Evolutionary conservation across 2,329 filamentous ascomycete species (phyloP).

Genomic region (Cladosporium sp.): DNA sequence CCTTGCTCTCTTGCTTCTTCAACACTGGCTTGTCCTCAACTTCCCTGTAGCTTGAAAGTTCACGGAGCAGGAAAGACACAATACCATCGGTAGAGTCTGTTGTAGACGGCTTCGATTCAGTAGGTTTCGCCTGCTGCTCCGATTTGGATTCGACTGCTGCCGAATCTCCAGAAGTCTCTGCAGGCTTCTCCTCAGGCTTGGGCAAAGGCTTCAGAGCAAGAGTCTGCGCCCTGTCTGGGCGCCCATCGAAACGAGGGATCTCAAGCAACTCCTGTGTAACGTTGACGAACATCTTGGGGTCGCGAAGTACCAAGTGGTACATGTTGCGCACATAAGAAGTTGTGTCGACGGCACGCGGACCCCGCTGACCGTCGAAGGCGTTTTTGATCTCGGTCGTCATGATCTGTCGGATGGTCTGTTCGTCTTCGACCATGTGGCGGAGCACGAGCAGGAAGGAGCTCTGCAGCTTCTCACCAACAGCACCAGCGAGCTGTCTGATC

Average conservation of each 20-base stretch:
- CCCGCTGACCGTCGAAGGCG: slow-evolving; percentile 61
- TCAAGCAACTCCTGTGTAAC: slow-evolving; percentile 83
- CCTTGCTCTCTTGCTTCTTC: slow-evolving; percentile 45
- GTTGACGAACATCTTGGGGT: slow-evolving; percentile 82
- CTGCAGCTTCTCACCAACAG: slow-evolving; percentile 73
- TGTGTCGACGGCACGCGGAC: slow-evolving; percentile 62
- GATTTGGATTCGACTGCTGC: slow-evolving; percentile 14
- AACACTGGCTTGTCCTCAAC: slow-evolving; percentile 78
- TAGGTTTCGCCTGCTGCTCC: slow-evolving; percentile 60
- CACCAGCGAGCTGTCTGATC: slow-evolving; percentile 85
- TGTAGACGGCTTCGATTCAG: slow-evolving; percentile 76
- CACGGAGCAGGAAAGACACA: slow-evolving; percentile 89
- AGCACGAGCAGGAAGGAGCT: slow-evolving; percentile 80
- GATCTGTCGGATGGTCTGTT: slow-evolving; percentile 83
- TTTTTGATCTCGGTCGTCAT: slow-evolving; percentile 86
- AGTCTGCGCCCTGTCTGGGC: slow-evolving; percentile 52
- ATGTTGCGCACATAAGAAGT: slow-evolving; percentile 72
- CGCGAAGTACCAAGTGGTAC: slow-evolving; percentile 76
- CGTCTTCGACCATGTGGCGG: slow-evolving; percentile 91
- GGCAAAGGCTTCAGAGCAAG: slow-evolving; percentile 50
- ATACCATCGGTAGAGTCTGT: slow-evolving; percentile 94
- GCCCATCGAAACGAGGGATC: slow-evolving; percentile 62
- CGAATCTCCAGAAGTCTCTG: slow-evolving; percentile 44
- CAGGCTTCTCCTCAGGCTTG: slow-evolving; percentile 13
- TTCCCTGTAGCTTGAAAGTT: slow-evolving; percentile 87